Evolutionary conservation across 306 rosid species (phyloP).

Genomic region (Leucaena leucocephala): DNA sequence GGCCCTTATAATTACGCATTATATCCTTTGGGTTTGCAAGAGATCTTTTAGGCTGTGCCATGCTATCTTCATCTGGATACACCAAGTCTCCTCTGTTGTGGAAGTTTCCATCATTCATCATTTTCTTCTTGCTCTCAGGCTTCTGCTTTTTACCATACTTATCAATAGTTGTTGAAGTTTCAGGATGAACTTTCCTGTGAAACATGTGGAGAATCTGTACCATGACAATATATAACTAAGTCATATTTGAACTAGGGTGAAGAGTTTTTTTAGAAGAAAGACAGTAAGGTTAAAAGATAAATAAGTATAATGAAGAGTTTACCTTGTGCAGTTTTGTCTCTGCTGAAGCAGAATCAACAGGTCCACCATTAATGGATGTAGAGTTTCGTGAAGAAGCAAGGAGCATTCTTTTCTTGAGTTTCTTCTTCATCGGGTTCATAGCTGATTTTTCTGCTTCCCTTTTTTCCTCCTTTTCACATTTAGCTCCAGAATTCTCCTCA

Average conservation of each 20-base stretch:
- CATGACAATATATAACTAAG: not conserved
- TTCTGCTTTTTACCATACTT: slow-evolving; percentile 51
- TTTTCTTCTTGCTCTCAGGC: slow-evolving; percentile 60
- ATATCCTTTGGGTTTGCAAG: slow-evolving; percentile 46
- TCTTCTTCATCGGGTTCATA: slow-evolving; percentile 69
- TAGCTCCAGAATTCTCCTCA: slow-evolving; percentile 62
- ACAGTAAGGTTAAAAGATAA: not conserved
- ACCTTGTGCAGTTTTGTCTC: slow-evolving; percentile 82
- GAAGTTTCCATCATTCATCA: slow-evolving; percentile 38
- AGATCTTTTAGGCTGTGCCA: slow-evolving; percentile 48
- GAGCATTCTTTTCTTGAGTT: slow-evolving; percentile 68
- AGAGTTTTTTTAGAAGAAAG: not conserved
- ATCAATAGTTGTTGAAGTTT: slow-evolving; percentile 44
- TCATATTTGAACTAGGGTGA: not conserved
- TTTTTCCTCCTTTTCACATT: slow-evolving; percentile 56
- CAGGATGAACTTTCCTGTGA: slow-evolving; percentile 88
- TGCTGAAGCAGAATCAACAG: slow-evolving; percentile 62
- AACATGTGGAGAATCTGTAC: slow-evolving; percentile 88
- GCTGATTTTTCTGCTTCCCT: slow-evolving; percentile 69
- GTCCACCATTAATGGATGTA: slow-evolving; percentile 38
- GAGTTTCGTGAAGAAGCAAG: slow-evolving; percentile 61
- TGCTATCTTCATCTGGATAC: slow-evolving; percentile 58
- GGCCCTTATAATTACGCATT: slow-evolving; percentile 51
- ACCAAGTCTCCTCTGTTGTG: slow-evolving; percentile 47
- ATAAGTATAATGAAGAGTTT: slow-evolving; percentile 1